Percentiles rank a stretch among this genome's conserved stretches.
phyloP scores from a whole-genome alignment of 495 filamentous ascomycete genomes.

The Pyronema omphalodes region DNA sequence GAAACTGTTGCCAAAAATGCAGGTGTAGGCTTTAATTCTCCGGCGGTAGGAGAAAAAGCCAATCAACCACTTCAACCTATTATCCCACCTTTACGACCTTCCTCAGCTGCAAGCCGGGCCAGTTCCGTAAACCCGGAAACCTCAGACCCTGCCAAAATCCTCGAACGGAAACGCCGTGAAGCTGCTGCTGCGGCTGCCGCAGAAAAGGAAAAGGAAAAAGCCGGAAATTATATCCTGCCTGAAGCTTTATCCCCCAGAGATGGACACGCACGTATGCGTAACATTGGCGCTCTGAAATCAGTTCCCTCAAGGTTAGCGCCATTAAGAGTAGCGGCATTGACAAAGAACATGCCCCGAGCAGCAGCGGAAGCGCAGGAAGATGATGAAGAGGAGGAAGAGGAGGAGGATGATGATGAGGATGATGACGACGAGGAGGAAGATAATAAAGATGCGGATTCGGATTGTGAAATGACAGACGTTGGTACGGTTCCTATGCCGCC shows the following conservation, averaged over 20 bases:
- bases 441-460: background rate
- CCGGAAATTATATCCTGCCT: slow-evolving; percentile 19
- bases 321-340: slow-evolving; percentile 11
- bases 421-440: slow-evolving; percentile 18
- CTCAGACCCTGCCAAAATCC: background rate
- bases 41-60: slow-evolving; percentile 18
- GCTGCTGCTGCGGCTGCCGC: background rate
- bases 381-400: slow-evolving; percentile 21
- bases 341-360: background rate
- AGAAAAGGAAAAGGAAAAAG: slow-evolving; percentile 4
- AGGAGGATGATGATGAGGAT: slow-evolving; percentile 14
- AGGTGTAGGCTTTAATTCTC: slow-evolving; percentile 17
- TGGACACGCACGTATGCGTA: slow-evolving; percentile 23
- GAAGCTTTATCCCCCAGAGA: slow-evolving; percentile 21
- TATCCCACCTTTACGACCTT: slow-evolving; percentile 10
- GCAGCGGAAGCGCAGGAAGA: background rate
- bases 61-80: slow-evolving; percentile 16
- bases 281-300: slow-evolving; percentile 14
- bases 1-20: slow-evolving; percentile 20
- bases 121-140: slow-evolving; percentile 6
- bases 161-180: slow-evolving; percentile 2
- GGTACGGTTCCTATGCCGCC: background rate
- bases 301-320: slow-evolving; percentile 16
- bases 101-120: slow-evolving; percentile 7
- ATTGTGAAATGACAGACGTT: background rate